Conservation (phyloP, 2,329 filamentous ascomycete species). For the Trichoderma afroharzianum region DNA sequence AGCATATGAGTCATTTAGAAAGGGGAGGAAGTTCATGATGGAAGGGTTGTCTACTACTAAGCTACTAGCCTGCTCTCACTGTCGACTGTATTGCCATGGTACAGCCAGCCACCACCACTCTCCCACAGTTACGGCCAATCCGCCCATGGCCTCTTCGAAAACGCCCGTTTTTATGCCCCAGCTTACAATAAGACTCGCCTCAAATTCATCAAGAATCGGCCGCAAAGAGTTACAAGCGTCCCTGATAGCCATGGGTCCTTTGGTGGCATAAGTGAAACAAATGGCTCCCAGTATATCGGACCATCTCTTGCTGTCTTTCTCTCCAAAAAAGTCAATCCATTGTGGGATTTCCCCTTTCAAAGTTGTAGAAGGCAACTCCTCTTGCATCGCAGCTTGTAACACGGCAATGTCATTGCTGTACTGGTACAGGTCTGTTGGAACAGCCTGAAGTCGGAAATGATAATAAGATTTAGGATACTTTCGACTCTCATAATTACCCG, state of each 20-base stretch:
- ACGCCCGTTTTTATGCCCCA: constrained; percentile 58
- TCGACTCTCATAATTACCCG: constrained; percentile 67
- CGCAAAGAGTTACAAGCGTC: constrained; percentile 54
- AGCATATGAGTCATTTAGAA: too few species aligned
- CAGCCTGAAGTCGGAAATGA: constrained; percentile 58
- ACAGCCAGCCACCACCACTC: constrained; percentile 69
- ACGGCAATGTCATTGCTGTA: constrained; percentile 50
- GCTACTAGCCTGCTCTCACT: neutral
- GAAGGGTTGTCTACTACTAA: neutral
- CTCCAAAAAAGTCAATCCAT: constrained; percentile 68
- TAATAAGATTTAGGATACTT: constrained; percentile 64
- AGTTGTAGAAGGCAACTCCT: constrained; percentile 42
- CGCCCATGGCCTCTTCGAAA: constrained; percentile 39
- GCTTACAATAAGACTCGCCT: constrained; percentile 54
- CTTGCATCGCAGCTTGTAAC: constrained; percentile 32
- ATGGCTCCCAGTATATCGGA: constrained; percentile 60
- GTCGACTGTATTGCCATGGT: constrained; percentile 25
- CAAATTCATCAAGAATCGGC: constrained; percentile 59
- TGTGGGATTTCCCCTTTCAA: constrained; percentile 56
- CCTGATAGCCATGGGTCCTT: constrained; percentile 53
- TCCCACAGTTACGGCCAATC: constrained; percentile 43
- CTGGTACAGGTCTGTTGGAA: constrained; percentile 61
- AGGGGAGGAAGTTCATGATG: neutral
- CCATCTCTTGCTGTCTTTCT: constrained; percentile 59
- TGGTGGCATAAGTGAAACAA: constrained; percentile 58